phyloP scores from a whole-genome alignment of 169 alveolate genomes.

The Pseudocohnilembus persalinus region DNA sequence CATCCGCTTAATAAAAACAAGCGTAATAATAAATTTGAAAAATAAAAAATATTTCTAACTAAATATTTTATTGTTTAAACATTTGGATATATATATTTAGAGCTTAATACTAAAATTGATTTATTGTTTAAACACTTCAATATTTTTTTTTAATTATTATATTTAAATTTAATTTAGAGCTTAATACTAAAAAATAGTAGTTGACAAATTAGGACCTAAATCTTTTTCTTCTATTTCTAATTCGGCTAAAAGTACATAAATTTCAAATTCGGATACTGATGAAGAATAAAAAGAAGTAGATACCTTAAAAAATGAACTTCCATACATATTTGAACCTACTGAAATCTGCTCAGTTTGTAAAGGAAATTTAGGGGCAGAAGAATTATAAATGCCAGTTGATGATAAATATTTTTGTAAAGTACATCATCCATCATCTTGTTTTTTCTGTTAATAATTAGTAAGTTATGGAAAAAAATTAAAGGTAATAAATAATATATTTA shows the following conservation, averaged over 20 bases:
- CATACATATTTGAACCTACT: neutral
- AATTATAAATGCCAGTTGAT: neutral
- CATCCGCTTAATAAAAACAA: too few species aligned
- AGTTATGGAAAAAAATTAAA: neutral
- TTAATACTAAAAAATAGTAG: too few species aligned
- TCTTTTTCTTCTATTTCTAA: neutral
- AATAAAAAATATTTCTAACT: neutral
- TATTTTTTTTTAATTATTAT: too few species aligned
- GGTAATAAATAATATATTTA: neutral
- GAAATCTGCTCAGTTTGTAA: neutral
- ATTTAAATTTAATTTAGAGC: too few species aligned
- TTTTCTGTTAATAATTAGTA: neutral
- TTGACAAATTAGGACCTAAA: too few species aligned
- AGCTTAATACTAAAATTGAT: too few species aligned
- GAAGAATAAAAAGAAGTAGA: neutral
- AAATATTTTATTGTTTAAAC: too few species aligned
- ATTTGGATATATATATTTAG: too few species aligned
- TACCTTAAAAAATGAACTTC: neutral
- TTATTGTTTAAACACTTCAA: too few species aligned
- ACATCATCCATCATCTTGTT: neutral
- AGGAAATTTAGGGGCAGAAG: neutral
- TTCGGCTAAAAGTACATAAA: neutral
- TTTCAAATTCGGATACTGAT: neutral
- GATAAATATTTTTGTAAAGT: neutral
- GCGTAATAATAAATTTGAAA: neutral